A percentile compares a stretch with the other conserved stretches of the same genome.
These are phyloP conservation scores for Pezicula carpinea DNA, from an alignment of 2,329 filamentous ascomycete species.

Conservation along the genomic window DNA sequence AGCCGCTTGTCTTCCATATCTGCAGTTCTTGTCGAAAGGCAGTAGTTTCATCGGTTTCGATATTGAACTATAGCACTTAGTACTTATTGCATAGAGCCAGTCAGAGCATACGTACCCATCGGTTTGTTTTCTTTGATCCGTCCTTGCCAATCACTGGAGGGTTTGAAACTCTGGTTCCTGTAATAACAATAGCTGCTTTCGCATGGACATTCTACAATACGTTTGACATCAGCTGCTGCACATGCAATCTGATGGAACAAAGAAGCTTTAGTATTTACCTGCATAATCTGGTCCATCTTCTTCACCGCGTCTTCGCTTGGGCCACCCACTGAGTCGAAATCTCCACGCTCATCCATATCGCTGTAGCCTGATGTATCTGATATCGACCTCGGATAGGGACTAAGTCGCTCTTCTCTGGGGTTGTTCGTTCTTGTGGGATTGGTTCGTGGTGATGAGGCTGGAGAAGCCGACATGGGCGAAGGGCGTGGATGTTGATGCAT, in stretches of 20 bases:
- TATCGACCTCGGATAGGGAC: conserved; percentile 35
- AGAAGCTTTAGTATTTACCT: conserved; percentile 47
- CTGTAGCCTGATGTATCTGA: conserved; percentile 44
- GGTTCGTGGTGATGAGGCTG: conserved; percentile 66
- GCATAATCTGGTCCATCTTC: conserved; percentile 90
- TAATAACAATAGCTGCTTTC: conserved; percentile 79
- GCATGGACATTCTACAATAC: conserved; percentile 75
- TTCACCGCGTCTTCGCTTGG: conserved; percentile 63
- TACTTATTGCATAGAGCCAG: neutral
- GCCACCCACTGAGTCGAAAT: conserved; percentile 33
- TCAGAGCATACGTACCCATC: conserved; percentile 64
- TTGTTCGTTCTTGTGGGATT: conserved; percentile 72
- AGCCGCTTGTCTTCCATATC: conserved; percentile 76
- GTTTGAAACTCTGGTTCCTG: conserved; percentile 74
- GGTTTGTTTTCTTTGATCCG: conserved; percentile 65
- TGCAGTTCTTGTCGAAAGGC: conserved; percentile 76
- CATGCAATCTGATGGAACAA: neutral
- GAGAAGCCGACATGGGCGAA: conserved; percentile 67
- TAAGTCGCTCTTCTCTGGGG: conserved; percentile 59
- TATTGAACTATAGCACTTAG: conserved; percentile 68
- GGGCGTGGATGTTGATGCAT: conserved; percentile 92
- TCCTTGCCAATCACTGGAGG: conserved; percentile 47
- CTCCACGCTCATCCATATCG: conserved; percentile 42
- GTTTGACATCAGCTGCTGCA: conserved; percentile 16
- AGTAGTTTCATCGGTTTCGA: conserved; percentile 90